Base-by-base conservation (phyloP, 805 yeast genomes). In the Candida parachauliodes region DNA sequence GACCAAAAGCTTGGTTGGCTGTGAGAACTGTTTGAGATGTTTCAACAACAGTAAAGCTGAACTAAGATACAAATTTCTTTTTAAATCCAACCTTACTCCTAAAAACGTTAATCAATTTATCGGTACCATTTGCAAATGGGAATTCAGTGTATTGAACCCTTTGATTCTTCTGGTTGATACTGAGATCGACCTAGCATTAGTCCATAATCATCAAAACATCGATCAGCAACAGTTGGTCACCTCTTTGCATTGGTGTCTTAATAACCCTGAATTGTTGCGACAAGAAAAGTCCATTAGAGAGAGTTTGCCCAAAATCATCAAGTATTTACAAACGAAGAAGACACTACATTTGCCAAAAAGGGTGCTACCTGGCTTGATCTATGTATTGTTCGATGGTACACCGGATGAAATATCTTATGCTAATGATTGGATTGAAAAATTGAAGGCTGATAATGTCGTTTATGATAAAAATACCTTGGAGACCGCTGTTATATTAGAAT, bases 21-120 rank as follows among this genome's bases (percentile, higher is more conserved):
- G 93, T 56, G 60, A 67, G 2, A 58, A 67, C 4, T 84, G 93
- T 57, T 60, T 79, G 5, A 43, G 62, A 16, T 56, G 66, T 21
- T 83, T 79, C 47, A 77, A 78, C 41, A 54, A 62, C 28, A 78
- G 79, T 3, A 68, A 80, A 47, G 69, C 77, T 10, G 58, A 59
- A 16, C 56, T 82, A 39, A 60, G 77, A 32, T 63, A 72, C 35
- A 75, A 71, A 26, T 80, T 83, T 50, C 64, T 77, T 2, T 51
- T 68, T 4, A 62, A 68, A 20, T 64, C 86, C 51, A 65, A 67
- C 9, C 65, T 78, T 31, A 53, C 54, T 25, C 51, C 57, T 32
- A 48, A 33, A 9, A 56, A 47, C 32, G 68, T 64, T 8, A 44
- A 51, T 29, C 51, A 51, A 41, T 72, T 58, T 37, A 45, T 68